phyloP scores from a whole-genome alignment of 768 basidiomycete genomes.

The Serendipita sp. region DNA sequence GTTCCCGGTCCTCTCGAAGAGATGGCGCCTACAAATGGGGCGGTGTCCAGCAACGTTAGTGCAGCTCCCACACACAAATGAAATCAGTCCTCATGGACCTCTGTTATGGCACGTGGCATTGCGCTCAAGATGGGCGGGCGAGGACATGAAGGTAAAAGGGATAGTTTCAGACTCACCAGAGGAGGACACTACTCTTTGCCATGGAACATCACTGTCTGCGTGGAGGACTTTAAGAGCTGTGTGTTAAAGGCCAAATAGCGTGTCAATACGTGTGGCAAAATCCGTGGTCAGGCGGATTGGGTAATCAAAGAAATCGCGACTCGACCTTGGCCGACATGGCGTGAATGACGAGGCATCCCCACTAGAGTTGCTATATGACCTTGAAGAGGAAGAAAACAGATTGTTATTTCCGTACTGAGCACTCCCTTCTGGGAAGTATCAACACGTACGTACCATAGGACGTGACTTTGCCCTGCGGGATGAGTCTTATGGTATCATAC shows the following conservation, averaged over 20 bases:
- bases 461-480: constrained; percentile 53
- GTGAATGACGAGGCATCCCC: constrained; percentile 62
- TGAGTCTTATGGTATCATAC: constrained; percentile 53
- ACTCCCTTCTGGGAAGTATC: neutral
- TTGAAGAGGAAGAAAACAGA: too few relatives aligned
- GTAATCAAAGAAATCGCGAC: neutral
- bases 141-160: neutral
- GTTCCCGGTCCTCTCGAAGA: constrained; percentile 79
- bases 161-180: constrained; percentile 36
- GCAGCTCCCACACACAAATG: neutral
- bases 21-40: constrained; percentile 12
- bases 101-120: too few relatives aligned
- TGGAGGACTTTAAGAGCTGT: constrained; percentile 66
- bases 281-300: neutral
- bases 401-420: neutral
- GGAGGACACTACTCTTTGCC: constrained; percentile 63
- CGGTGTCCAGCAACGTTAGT: too few relatives aligned
- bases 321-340: constrained; percentile 72
- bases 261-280: neutral
- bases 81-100: too few relatives aligned
- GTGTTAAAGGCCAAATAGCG: neutral
- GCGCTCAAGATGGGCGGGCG: too few relatives aligned
- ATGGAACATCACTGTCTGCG: constrained; percentile 55
- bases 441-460: constrained; percentile 42
- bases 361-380: constrained; percentile 69